Base-by-base conservation (phyloP, 2,329 filamentous ascomycete species). In the Ophiosphaerella narmari region DNA sequence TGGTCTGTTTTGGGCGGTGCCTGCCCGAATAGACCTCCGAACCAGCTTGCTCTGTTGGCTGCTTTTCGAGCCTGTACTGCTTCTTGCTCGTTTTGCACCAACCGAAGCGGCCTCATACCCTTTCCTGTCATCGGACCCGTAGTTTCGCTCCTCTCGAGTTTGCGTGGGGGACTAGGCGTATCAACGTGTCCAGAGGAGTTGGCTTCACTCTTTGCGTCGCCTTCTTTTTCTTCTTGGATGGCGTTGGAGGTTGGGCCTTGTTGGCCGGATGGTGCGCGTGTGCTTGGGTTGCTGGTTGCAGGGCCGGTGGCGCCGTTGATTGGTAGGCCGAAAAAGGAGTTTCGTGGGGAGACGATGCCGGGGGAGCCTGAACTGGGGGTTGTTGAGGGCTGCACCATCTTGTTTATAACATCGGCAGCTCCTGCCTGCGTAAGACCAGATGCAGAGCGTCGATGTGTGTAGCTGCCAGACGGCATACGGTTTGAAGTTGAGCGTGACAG, bases 21-120 rank as follows among this genome's bases (percentile, higher is more conserved):
- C 13, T 62, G 60, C 7, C 68, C 64, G 59, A 79, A 79, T 61
- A 77, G 76, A 3, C 76, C 76, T 7, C 66, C 63, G 23, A 80
- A 77, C 78, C 78, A 80, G 50, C 74, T 77, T 9, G 63, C 69
- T 16, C 78, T 60, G 52, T 80, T 80, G 11, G 72, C 75, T 32
- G 71, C 70, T 51, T 78, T 78, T 46, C 70, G 65, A 7, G 72
- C 74, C 45, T 67, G 63, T 38, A 66, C 67, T 2, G 67, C 68
- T 36, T 71, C 67, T 21, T 73, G 71, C 16, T 77, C 75, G 49
- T 96, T 90, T 74, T 94, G 89, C 39, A 97, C 91, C 26, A 99
- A 80, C 13, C 93, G 83, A 58, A 99, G 78, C 6, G 93, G 93
- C 32, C 92, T 83, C 50, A 95, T 86, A 74, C 94, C 94, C 66